These are phyloP conservation scores for Aureobasidium namibiae DNA, from an alignment of 2,329 filamentous ascomycete species.

Conservation along the genomic window DNA sequence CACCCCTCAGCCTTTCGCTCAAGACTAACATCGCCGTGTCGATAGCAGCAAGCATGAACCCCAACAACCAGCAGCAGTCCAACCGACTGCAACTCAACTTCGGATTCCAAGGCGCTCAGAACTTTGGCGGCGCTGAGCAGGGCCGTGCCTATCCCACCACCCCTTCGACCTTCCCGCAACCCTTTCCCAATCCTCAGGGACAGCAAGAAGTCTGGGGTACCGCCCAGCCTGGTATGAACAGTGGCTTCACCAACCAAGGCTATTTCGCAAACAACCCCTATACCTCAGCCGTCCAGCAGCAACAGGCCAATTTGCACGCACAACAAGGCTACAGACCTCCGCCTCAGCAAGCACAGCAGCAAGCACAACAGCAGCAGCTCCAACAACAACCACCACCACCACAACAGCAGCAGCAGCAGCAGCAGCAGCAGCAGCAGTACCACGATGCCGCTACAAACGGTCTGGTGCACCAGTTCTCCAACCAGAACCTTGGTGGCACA, in stretches of 20 bases:
- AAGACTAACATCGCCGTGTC: not conserved
- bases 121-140: conserved; percentile 34
- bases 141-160: conserved; percentile 55
- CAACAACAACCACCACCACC: too few relatives aligned
- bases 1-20: not conserved
- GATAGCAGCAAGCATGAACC: conserved; percentile 4
- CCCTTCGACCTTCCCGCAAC: conserved; percentile 92
- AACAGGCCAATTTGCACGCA: conserved; percentile 38
- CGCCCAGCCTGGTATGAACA: conserved; percentile 30
- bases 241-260: conserved; percentile 34
- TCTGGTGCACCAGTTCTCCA: conserved; percentile 89
- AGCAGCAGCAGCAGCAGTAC: conserved; percentile 43
- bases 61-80: conserved; percentile 18
- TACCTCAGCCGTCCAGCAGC: conserved; percentile 30
- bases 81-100: conserved; percentile 46
- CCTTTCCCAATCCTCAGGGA: conserved; percentile 53
- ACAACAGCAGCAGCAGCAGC: too few relatives aligned
- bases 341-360: conserved; percentile 29
- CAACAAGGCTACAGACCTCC: conserved; percentile 44
- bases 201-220: conserved; percentile 54
- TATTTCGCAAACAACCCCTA: conserved; percentile 46
- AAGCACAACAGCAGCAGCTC: conserved; percentile 39
- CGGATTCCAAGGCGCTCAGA: conserved; percentile 32
- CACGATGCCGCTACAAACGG: conserved; percentile 84
- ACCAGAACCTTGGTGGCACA: conserved; percentile 73